Evolutionary conservation across 768 basidiomycete genomes (phyloP), one percentile per base, ranked within the genome.

Genomic region (Lentinus tigrinus): DNA sequence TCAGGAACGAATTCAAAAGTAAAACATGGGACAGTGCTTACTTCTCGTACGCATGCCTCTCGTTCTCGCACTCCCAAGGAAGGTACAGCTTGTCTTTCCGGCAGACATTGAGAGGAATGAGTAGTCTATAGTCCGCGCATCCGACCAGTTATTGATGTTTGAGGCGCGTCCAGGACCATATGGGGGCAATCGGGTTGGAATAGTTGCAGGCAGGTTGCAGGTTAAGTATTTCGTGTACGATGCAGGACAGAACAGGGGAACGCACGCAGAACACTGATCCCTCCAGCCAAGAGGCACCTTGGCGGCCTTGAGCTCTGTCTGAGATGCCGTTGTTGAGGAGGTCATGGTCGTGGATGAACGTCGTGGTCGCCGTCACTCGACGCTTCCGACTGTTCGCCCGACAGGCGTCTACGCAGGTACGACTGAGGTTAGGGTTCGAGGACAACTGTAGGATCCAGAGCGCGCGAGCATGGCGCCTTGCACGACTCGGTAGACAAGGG

Each of bases 51-150:
- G 78, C 78, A 70, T 93, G 89, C 60, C 88, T 79, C 76, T 96
- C 89, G 63, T 94, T 85, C 71, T 93, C 90, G 72, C 94, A 96
- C 63, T 95, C 87, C 94, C 94, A 97, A n/a, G 91, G 88, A 67
- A 91, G 72, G 72, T 93, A 97, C 51, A 74, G 75, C 49, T 83
- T 84, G 68, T 91, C 78, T 72, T 83, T 86, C 65, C 94, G 85
- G 73, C 94, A 97, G 61, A 85, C 75, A 69, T 97, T 96, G 58
- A 97, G 77, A 21, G 94, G 94, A 50, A 97, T 83, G 62, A 96
- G 77, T 26, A 95, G 79, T 54, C 94, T 97, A 65, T 28, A 27
- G 34, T 46, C 52, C 43, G n/a, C 46, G 19, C 44, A 21, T 19
- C 36, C 49, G 9, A 14, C 2, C 0, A 19, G 19, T 14, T 19